A percentile compares a stretch with the other conserved stretches of the same genome.
Conservation (phyloP, 2,329 filamentous ascomycete species). For the Aspergillus melleus region DNA sequence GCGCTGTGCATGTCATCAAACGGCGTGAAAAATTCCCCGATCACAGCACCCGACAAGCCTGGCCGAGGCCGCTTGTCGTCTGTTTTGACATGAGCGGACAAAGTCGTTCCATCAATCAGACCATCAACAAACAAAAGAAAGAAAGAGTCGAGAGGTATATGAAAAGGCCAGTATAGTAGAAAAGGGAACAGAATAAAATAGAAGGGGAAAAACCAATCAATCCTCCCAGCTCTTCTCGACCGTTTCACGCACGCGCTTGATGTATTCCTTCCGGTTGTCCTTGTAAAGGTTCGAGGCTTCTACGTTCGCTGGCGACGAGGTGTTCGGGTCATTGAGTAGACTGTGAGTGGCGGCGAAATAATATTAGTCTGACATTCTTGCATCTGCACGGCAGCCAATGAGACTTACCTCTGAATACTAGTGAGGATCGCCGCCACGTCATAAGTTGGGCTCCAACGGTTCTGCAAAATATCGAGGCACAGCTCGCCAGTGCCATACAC, state of each 20-base stretch:
- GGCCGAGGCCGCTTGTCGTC: constrained; percentile 8
- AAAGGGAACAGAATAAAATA: neutral
- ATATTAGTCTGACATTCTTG: constrained; percentile 3
- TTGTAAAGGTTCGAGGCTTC: constrained; percentile 98
- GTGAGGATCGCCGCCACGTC: constrained; percentile 96
- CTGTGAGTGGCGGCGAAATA: constrained; percentile 46
- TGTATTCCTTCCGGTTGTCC: constrained; percentile 95
- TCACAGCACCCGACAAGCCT: constrained; percentile 16
- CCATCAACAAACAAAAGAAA: constrained; percentile 4
- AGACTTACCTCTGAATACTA: constrained; percentile 84
- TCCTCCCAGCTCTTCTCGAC: constrained; percentile 99
- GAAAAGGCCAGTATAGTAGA: neutral
- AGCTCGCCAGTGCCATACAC: constrained; percentile 97
- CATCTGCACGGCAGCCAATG: neutral
- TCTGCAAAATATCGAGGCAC: constrained; percentile 95
- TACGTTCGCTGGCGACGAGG: constrained; percentile 95
- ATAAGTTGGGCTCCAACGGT: constrained; percentile 97
- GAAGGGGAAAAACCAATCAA: constrained; percentile 41
- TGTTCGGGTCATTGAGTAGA: constrained; percentile 96
- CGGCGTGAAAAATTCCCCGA: constrained; percentile 12
- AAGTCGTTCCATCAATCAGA: constrained; percentile 11
- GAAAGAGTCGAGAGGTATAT: neutral
- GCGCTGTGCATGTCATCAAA: constrained; percentile 43
- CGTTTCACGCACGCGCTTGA: constrained; percentile 90
- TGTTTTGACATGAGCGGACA: constrained; percentile 5